Conservation (phyloP, 1,284 basidiomycete species). For the Leccinum huronense region DNA sequence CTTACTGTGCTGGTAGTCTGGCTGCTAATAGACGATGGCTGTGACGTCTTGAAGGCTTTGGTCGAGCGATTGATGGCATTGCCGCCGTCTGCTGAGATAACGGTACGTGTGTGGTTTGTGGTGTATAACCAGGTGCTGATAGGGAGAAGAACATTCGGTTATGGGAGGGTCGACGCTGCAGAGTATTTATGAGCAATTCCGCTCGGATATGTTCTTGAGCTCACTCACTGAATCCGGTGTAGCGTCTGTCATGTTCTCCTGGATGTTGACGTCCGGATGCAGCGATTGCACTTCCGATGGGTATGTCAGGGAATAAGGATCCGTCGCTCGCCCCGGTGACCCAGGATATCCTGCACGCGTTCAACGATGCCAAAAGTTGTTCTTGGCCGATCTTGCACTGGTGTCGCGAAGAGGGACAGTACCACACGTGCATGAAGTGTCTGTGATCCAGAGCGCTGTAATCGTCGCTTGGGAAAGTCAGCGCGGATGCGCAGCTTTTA, state of each 20-base stretch:
- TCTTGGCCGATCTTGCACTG: constrained; percentile 63
- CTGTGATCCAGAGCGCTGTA: constrained; percentile 34
- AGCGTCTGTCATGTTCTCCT: background rate
- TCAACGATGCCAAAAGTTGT: constrained; percentile 67
- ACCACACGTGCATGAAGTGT: constrained; percentile 68
- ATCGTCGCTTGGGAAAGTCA: constrained; percentile 62
- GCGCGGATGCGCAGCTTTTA: constrained; percentile 47
- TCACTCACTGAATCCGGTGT: constrained; percentile 80
- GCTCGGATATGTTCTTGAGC: constrained; percentile 82
- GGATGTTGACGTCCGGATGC: constrained; percentile 7
- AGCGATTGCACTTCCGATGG: constrained; percentile 87
- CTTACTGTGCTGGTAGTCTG: constrained; percentile 53
- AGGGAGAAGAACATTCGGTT: constrained; percentile 73
- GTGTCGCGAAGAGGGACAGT: constrained; percentile 62
- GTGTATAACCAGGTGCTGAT: constrained; percentile 1
- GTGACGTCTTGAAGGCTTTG: constrained; percentile 54
- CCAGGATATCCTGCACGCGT: constrained; percentile 59
- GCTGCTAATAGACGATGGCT: constrained; percentile 62
- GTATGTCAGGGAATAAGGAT: constrained; percentile 53
- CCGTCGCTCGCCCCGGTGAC: constrained; percentile 44
- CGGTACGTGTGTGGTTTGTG: constrained; percentile 41
- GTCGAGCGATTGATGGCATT: constrained; percentile 59
- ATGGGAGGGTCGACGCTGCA: constrained; percentile 74
- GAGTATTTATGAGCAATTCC: constrained; percentile 73
- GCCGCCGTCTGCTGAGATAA: constrained; percentile 54